Evolutionary conservation across 2,329 filamentous ascomycete species (phyloP).

Genomic region (Alternaria conjuncta): DNA sequence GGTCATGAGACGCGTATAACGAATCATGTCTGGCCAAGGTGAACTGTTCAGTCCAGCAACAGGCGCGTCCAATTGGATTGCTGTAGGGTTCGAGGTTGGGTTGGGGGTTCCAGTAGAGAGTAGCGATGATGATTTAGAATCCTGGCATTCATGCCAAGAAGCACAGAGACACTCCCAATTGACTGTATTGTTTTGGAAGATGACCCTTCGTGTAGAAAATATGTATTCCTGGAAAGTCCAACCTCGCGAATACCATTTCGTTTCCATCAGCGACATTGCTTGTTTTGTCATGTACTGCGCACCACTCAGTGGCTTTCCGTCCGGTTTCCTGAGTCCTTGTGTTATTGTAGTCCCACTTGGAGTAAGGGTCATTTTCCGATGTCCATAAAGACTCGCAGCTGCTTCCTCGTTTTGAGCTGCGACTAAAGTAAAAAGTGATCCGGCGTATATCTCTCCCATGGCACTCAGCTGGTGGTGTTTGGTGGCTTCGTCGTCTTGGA

Average conservation of each 20-base stretch:
- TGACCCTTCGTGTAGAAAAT: conserved; percentile 16
- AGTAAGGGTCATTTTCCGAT: neutral
- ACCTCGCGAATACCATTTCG: conserved; percentile 18
- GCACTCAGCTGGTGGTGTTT: conserved; percentile 13
- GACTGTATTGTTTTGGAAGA: conserved; percentile 19
- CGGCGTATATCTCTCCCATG: conserved; percentile 22
- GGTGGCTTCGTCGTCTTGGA: conserved; percentile 10
- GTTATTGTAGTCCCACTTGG: too few relatives aligned
- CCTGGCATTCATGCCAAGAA: conserved; percentile 13
- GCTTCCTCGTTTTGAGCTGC: conserved; percentile 18
- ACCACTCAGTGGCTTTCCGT: neutral
- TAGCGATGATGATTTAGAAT: neutral
- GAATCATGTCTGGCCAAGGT: neutral
- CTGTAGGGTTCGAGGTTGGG: too few relatives aligned
- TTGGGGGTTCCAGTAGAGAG: too few relatives aligned
- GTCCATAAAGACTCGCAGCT: conserved; percentile 1
- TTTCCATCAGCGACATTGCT: conserved; percentile 10
- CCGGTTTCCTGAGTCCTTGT: too few relatives aligned
- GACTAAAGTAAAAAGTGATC: conserved; percentile 17
- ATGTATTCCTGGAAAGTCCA: conserved; percentile 28
- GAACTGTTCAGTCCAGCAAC: neutral
- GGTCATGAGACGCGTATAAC: neutral
- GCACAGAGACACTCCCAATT: conserved; percentile 21
- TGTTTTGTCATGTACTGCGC: conserved; percentile 1
- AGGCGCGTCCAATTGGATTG: neutral